These are phyloP conservation scores for Pichia membranifaciens DNA, from an alignment of 805 yeast genomes.

Conservation along the genomic window DNA sequence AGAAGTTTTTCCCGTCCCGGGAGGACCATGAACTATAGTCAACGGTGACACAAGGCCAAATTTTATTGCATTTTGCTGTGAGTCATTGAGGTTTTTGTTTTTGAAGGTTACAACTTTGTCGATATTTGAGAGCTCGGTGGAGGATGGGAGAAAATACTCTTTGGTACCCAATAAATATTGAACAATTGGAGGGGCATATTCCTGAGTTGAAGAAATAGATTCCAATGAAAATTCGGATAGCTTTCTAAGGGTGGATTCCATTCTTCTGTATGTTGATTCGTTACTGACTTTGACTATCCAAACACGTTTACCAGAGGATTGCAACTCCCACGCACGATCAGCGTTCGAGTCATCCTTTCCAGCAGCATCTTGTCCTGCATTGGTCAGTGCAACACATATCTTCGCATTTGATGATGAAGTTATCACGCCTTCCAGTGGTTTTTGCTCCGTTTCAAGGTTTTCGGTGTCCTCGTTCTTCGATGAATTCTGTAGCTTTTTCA, in stretches of 20 bases:
- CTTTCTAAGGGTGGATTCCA: conserved; percentile 71
- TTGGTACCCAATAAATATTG: conserved; percentile 44
- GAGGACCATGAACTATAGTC: conserved; percentile 69
- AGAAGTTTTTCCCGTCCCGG: conserved; percentile 81
- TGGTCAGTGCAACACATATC: conserved; percentile 51
- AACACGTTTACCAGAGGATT: conserved; percentile 26
- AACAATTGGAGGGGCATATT: conserved; percentile 26
- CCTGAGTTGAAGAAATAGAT: conserved; percentile 24
- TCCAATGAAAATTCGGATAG: conserved; percentile 41
- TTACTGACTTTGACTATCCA: conserved; percentile 68
- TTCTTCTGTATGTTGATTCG: conserved; percentile 67
- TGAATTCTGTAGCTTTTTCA: conserved; percentile 27
- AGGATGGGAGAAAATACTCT: conserved; percentile 28
- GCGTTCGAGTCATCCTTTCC: background rate
- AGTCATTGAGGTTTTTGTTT: conserved; percentile 48
- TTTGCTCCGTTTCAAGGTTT: conserved; percentile 20
- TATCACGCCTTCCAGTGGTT: conserved; percentile 57
- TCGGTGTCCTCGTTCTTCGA: conserved; percentile 26
- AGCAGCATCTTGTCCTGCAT: background rate
- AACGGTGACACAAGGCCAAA: conserved; percentile 57
- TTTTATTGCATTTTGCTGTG: conserved; percentile 69
- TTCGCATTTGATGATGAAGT: conserved; percentile 41
- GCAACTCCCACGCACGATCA: conserved; percentile 8
- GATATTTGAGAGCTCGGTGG: background rate
- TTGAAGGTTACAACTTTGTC: conserved; percentile 25